Evolutionary conservation across 1,139 yeast species (phyloP), one percentile per base, ranked within the genome.

Genomic region (Blastobotrys malaysiensis): DNA sequence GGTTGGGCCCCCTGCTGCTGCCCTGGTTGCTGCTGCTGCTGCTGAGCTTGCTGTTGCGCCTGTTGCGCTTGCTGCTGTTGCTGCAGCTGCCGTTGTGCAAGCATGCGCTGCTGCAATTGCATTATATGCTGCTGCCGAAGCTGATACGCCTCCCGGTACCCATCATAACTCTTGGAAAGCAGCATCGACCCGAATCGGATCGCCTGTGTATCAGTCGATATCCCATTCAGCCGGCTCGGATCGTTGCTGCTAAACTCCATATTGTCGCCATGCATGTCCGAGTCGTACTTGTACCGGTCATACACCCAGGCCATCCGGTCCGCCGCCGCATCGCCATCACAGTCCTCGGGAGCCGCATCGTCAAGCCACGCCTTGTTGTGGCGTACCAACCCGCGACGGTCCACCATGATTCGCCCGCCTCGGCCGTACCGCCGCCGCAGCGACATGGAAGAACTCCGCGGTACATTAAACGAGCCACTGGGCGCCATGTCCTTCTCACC

Each of bases 101-200:
- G 55, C 16, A 21, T 54, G 46, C 55, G 54, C 52, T 60, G 69
- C 43, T 59, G 62, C 51, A 59, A 65, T 51, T 64, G 69, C 50
- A 56, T 59, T 43, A 61, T 61, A 50, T 64, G 64, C 46, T 60
- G 62, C 50, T 64, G 66, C 49, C 69, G 64, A 27, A 60, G 66
- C 21, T 63, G 65, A 77, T 73, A 73, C 51, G 79, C 79, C 56
- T 78, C 81, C 55, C 82, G 79, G 60, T 83, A 83, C 52, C 77
- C 67, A 66, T 81, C 97, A 66, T 87, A 88, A 0, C 97, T 85
- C 69, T 91, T 91, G 4, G 95, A 83, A 49, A 90, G 76, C 46
- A 91, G 72, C 97, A 90, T 89, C 3, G 96, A 83, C 5, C 97
- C 97, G 70, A 91, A 90, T 58, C 97, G 77, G 43, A 91, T 88